A percentile compares a stretch with the other conserved stretches of the same genome.
Evolutionary conservation across 768 basidiomycete species (phyloP).

Genomic region (Pilatotrama ljubarskyi): DNA sequence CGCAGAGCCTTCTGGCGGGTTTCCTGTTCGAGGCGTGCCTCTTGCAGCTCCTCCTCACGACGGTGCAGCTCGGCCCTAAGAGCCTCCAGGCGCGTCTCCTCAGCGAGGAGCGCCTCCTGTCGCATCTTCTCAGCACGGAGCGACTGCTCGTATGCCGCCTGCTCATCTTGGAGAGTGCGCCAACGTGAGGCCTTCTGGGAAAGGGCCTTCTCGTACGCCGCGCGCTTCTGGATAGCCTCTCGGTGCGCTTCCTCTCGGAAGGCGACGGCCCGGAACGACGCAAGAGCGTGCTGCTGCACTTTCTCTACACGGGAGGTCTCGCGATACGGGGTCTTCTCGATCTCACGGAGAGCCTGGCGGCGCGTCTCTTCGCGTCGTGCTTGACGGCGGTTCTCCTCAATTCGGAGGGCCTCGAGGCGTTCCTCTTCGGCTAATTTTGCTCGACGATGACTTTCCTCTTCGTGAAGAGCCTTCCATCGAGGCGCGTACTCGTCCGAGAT

Average conservation of each 20-base stretch:
- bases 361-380: neutral
- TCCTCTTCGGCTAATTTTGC: neutral
- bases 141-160: too few relatives aligned
- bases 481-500: too few relatives aligned
- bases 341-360: neutral
- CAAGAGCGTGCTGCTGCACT: neutral
- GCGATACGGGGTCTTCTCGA: neutral
- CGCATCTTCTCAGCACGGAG: too few relatives aligned
- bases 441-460: too few relatives aligned
- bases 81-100: neutral
- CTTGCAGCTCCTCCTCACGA: neutral
- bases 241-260: neutral
- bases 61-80: neutral
- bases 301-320: neutral
- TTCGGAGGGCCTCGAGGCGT: neutral
- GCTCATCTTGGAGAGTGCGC: neutral
- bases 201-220: neutral
- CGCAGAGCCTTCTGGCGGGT: too few relatives aligned
- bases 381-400: neutral
- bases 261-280: too few relatives aligned
- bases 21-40: neutral
- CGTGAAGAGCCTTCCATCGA: too few relatives aligned
- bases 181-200: neutral
- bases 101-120: neutral
- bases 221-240: neutral